Conservation (phyloP, 495 filamentous ascomycete species). For the Penicillium paradoxum region DNA sequence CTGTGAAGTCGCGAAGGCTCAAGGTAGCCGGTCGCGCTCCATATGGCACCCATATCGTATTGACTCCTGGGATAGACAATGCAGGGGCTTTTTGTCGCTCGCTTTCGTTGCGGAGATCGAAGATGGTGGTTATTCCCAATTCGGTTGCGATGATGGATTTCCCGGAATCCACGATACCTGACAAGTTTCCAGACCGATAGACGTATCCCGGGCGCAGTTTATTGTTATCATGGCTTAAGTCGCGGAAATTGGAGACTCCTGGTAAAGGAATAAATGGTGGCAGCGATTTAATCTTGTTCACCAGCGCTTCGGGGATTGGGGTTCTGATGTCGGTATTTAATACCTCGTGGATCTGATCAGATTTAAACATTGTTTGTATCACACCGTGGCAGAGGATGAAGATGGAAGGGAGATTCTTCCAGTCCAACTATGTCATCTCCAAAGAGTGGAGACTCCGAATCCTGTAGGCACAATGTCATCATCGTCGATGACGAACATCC, state of each 20-base stretch:
- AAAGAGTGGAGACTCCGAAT: slow-evolving; percentile 3
- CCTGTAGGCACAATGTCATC: neutral
- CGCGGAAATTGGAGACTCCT: slow-evolving; percentile 49
- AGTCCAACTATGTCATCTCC: slow-evolving; percentile 14
- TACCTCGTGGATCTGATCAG: slow-evolving; percentile 18
- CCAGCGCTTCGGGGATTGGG: slow-evolving; percentile 19
- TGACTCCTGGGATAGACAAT: slow-evolving; percentile 34
- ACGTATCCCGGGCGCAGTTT: slow-evolving; percentile 38
- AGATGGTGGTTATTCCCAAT: slow-evolving; percentile 57
- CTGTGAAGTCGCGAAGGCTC: slow-evolving; percentile 50
- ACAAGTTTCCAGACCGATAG: slow-evolving; percentile 50
- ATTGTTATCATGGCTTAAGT: slow-evolving; percentile 45
- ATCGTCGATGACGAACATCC: neutral
- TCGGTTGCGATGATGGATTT: slow-evolving; percentile 38
- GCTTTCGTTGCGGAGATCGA: slow-evolving; percentile 62
- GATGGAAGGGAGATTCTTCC: neutral
- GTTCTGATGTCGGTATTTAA: slow-evolving; percentile 28
- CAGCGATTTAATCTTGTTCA: slow-evolving; percentile 27
- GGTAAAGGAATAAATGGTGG: slow-evolving; percentile 52
- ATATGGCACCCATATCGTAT: slow-evolving; percentile 45
- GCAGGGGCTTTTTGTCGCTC: slow-evolving; percentile 36
- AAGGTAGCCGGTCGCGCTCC: slow-evolving; percentile 26
- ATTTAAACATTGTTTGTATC: slow-evolving; percentile 13
- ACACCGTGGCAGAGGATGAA: neutral
- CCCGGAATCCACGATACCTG: slow-evolving; percentile 45